phyloP scores from a whole-genome alignment of 176 grass and related monocot species.

The Avena insularis region DNA sequence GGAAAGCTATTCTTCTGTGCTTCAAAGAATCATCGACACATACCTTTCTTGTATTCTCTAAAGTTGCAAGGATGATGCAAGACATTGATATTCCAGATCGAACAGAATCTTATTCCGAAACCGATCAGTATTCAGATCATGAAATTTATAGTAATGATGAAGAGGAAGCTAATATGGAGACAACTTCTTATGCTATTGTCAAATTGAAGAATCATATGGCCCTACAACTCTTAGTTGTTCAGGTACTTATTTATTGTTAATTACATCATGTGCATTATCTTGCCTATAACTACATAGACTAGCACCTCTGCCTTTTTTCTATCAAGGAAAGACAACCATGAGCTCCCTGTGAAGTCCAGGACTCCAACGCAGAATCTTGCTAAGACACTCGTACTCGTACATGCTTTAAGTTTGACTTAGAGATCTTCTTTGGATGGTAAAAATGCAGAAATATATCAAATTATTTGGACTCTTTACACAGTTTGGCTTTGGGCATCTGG shows the following conservation, averaged over 20 bases:
- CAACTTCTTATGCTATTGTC: slow-evolving; percentile 76
- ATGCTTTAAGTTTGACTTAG: slow-evolving; percentile 20
- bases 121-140: slow-evolving; percentile 84
- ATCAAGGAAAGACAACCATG: no score
- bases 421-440: slow-evolving; percentile 11
- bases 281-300: neutral
- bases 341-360: no score
- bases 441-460: neutral
- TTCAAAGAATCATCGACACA: slow-evolving; percentile 71
- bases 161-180: slow-evolving; percentile 92
- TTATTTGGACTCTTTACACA: slow-evolving; percentile 15
- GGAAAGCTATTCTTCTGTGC: slow-evolving; percentile 69
- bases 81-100: slow-evolving; percentile 91
- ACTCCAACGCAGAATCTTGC: neutral
- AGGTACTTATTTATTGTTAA: slow-evolving; percentile 52
- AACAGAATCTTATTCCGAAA: slow-evolving; percentile 71
- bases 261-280: slow-evolving; percentile 15
- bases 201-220: slow-evolving; percentile 80
- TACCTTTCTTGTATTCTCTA: slow-evolving; percentile 61
- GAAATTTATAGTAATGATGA: slow-evolving; percentile 76
- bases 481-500: neutral
- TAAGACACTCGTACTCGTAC: slow-evolving; percentile 2
- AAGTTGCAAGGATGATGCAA: slow-evolving; percentile 87
- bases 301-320: neutral
- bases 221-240: slow-evolving; percentile 61